Conservation (phyloP, 164 flowering plant genomes). For the Magnolia changhungtana region DNA sequence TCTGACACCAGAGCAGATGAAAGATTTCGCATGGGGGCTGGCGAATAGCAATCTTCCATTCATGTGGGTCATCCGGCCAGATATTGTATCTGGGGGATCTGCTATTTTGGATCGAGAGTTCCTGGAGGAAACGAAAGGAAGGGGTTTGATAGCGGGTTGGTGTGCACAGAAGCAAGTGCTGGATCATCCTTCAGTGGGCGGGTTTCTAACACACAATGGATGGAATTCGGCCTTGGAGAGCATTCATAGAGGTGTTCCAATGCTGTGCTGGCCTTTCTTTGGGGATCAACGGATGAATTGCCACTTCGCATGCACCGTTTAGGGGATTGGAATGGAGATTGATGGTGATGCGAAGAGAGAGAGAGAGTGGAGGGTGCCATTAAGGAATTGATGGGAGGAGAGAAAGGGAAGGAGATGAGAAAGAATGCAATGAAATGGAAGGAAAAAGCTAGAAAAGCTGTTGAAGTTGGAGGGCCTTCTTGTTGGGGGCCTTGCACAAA, state of each 20-base stretch:
- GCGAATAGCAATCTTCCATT: constrained; percentile 38
- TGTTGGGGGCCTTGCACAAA: too few relatives aligned
- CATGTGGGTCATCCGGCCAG: constrained; percentile 52
- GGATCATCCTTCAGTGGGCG: constrained; percentile 20
- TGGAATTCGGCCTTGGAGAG: constrained; percentile 33
- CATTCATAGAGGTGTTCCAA: constrained; percentile 31
- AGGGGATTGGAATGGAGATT: constrained; percentile 32
- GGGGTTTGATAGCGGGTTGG: constrained; percentile 37
- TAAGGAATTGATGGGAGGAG: too few relatives aligned
- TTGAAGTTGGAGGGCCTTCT: constrained; percentile 30
- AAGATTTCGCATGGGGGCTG: constrained; percentile 56
- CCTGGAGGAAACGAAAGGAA: constrained; percentile 20
- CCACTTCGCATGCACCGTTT: constrained; percentile 21
- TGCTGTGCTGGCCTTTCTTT: constrained; percentile 58
- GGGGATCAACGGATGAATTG: constrained; percentile 44
- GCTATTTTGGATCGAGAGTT: constrained; percentile 30
- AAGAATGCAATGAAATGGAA: constrained; percentile 31
- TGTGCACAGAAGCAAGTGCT: constrained; percentile 39
- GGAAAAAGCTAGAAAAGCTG: constrained; percentile 27
- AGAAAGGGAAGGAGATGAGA: constrained; percentile 25
- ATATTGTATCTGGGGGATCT: constrained; percentile 31
- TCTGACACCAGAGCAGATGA: constrained; percentile 32
- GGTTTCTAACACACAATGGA: constrained; percentile 29
- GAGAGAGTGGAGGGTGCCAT: too few relatives aligned
- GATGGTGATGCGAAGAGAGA: constrained; percentile 25